Base-by-base conservation (phyloP, 2,329 filamentous ascomycete genomes). In the Xenoacremonium recifei region DNA sequence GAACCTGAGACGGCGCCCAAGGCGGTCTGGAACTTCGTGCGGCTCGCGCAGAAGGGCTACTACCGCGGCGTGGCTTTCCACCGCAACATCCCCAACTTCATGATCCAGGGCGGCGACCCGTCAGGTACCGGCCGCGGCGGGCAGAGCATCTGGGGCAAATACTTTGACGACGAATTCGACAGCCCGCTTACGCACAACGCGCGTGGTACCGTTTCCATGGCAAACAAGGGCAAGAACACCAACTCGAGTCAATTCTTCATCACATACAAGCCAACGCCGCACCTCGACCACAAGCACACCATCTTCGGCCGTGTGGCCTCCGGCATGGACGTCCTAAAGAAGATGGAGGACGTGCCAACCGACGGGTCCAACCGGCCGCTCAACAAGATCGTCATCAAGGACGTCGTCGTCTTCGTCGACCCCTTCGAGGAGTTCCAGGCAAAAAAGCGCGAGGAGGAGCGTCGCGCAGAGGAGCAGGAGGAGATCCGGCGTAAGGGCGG, bases 161-260 rank as follows among this genome's bases (percentile, higher is more conserved):
- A 90, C 47, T 99, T 99, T 59, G 77, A 85, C 39, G 93, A 99
- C 63, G 93, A 99, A 62, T 85, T 97, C 49, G 90, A 96, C 13
- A 90, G 91, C 0, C 89, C 92, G 0, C 67, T 90, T 30, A 86
- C 84, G n/a, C 93, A 99, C 58, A 85, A 89, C 59, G 70, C 76
- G 0, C 76, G 91, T 20, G 93, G 93, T 11, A 79, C 91, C 18
- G 48, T 69, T 19, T 90, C 85, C 53, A 99, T 99, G 93, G 93
- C 93, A 30, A 99, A 99, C 67, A 99, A 99, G 63, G 93, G 93
- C 44, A 96, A 96, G 61, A 92, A 96, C 61, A 97, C 92, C 17
- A 99, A 99, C 67, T 93, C 88, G 7, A 89, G 82, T 54, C 93
- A 99, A 66, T 99, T 84, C 62, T 99, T 97, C 73, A 87, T 99